These are phyloP conservation scores for Priceomyces haplophilus DNA, from an alignment of 805 yeast genomes.

Conservation along the genomic window DNA sequence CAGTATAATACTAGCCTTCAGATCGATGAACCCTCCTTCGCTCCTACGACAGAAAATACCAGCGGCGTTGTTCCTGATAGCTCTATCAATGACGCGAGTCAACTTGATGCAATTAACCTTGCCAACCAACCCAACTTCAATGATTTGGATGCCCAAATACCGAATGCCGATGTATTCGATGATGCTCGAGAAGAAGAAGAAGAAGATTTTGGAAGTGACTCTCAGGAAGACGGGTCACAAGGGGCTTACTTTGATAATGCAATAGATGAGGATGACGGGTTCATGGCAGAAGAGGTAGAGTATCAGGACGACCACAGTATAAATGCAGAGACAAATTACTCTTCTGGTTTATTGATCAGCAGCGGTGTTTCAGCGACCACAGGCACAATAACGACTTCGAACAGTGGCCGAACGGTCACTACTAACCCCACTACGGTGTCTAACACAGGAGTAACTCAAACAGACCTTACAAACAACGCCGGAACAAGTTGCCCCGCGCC, in stretches of 20 bases:
- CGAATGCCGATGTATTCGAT: slow-evolving; percentile 38
- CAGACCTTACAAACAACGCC: slow-evolving; percentile 2
- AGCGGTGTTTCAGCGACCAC: slow-evolving; percentile 14
- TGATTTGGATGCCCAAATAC: slow-evolving; percentile 48
- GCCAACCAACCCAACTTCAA: slow-evolving; percentile 12
- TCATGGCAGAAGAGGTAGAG: slow-evolving; percentile 48
- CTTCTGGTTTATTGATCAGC: slow-evolving; percentile 16
- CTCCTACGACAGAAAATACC: slow-evolving; percentile 24
- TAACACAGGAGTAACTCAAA: slow-evolving; percentile 10
- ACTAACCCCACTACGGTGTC: slow-evolving; percentile 20
- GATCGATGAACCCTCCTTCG: slow-evolving; percentile 15
- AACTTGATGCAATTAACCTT: neutral
- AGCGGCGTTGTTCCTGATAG: slow-evolving; percentile 11
- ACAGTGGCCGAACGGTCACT: slow-evolving; percentile 15
- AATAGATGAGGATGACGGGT: slow-evolving; percentile 35
- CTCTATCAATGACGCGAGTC: slow-evolving; percentile 5
- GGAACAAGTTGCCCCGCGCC: neutral
- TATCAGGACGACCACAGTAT: slow-evolving; percentile 40
- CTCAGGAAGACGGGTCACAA: slow-evolving; percentile 9
- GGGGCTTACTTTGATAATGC: slow-evolving; percentile 12
- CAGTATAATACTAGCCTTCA: slow-evolving; percentile 10
- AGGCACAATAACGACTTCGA: slow-evolving; percentile 11
- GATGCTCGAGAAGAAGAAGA: slow-evolving; percentile 17
- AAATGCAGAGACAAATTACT: slow-evolving; percentile 11
- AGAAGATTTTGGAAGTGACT: slow-evolving; percentile 11